Conservation (phyloP, 305 asterid genomes). For the Solanum hybrid region DNA sequence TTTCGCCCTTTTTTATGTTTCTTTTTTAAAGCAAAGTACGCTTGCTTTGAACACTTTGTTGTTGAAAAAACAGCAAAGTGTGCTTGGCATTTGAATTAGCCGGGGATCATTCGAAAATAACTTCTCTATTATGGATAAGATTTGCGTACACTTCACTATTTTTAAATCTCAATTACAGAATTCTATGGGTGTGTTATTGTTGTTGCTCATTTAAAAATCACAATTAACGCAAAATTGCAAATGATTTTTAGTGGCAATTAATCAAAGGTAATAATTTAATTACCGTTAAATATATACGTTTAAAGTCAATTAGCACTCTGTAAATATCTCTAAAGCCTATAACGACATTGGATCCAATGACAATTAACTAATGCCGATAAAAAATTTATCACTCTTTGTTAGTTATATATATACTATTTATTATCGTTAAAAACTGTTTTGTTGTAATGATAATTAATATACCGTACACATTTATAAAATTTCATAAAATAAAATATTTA, state of each 20-base stretch:
- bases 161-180: not conserved
- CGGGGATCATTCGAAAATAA: not conserved
- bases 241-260: not conserved
- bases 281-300: not conserved
- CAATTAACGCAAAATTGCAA: not conserved
- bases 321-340: not conserved
- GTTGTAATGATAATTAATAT: not conserved
- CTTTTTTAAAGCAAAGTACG: not conserved
- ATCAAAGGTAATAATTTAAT: too few relatives aligned
- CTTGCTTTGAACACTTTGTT: not conserved
- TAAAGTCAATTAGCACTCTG: not conserved
- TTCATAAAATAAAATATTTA: not conserved
- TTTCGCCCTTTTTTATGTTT: not conserved
- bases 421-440: too few relatives aligned
- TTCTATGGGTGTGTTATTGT: not conserved
- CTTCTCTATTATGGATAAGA: not conserved
- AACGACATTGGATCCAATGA: too few relatives aligned
- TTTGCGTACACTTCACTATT: not conserved
- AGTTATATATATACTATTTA: too few relatives aligned
- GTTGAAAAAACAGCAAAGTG: not conserved
- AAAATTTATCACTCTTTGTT: rapidly evolving
- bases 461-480: not conserved
- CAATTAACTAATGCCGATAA: not conserved
- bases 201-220: not conserved
- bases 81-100: not conserved